Conservation (phyloP, 306 rosid species). For the Cucumis cinereus region DNA sequence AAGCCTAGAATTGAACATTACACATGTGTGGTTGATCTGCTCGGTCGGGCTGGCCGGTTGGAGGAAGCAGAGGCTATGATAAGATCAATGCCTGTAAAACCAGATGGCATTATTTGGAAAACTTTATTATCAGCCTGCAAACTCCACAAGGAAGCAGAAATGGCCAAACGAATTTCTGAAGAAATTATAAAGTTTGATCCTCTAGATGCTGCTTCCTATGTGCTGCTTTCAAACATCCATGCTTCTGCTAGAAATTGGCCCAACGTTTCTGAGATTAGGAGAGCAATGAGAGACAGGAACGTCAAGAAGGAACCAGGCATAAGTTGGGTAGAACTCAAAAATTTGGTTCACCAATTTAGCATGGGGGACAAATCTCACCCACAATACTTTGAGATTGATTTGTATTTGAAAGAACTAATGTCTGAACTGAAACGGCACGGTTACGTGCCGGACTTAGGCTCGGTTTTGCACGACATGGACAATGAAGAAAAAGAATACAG, state of each 20-base stretch:
- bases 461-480: constrained; percentile 80
- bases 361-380: constrained; percentile 53
- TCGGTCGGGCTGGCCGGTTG: constrained; percentile 75
- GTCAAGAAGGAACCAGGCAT: constrained; percentile 71
- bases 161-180: constrained; percentile 58
- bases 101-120: constrained; percentile 79
- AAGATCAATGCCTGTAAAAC: constrained; percentile 64
- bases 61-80: constrained; percentile 70
- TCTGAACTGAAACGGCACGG: constrained; percentile 69
- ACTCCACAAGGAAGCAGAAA: constrained; percentile 61
- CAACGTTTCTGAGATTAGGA: constrained; percentile 64
- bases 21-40: constrained; percentile 75
- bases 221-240: constrained; percentile 62
- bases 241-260: constrained; percentile 77
- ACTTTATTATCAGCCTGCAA: constrained; percentile 78
- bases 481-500: constrained; percentile 72
- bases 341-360: constrained; percentile 52
- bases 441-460: constrained; percentile 60
- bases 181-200: constrained; percentile 70
- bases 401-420: constrained; percentile 54
- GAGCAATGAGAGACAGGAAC: constrained; percentile 50
- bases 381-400: constrained; percentile 33
- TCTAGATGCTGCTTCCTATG: constrained; percentile 63
- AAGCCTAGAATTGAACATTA: constrained; percentile 65
- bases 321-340: constrained; percentile 84